Base-by-base conservation (phyloP, 768 basidiomycete species). In the Rubroboletus satanas region DNA sequence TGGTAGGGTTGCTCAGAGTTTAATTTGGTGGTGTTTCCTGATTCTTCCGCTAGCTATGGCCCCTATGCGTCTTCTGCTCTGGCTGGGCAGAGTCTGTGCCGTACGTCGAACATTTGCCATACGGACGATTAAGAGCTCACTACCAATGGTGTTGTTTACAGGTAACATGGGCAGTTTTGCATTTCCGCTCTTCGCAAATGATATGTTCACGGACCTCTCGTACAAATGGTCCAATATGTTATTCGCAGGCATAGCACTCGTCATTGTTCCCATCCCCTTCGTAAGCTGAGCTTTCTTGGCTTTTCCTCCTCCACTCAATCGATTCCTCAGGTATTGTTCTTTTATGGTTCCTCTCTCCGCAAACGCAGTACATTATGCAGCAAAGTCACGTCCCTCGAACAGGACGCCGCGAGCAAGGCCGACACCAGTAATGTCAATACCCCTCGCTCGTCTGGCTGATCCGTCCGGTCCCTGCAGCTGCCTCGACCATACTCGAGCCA, bases 11-110 rank as follows among this genome's bases (percentile, higher is more conserved):
- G 15, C n/a, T 45, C 18, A 21, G 18, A 0, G 15, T 35, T 23
- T 35, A 7, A 21, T n/a, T 36, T 1, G 33, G 28, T 45, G 2
- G 5, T 9, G 4, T 33, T 43, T 3, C 35, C 42, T 49, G 6
- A 62, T 59, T 18, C 21, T 29, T 15, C 12, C 28, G 74, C 18
- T 29, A 66, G 80, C 57, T 81, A 82, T 62, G 79, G 79, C 2
- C 76, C 76, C 2, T 85, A 80, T 65, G 84, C 85, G 1, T 85
- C 83, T 0, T 84, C 83, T 5, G 85, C 85, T 23, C 70, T 87
- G 9, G 85, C 86, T 0, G 85, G 79, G 2, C 84, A 87, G 63
- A 80, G 81, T 56, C 74, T 86, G 43, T 75, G 77, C 48, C 74
- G 84, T 77, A 63, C 39, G 79, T 70, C 49, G 51, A 32, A 29